Evolutionary conservation across 306 rosid species (phyloP), one percentile per base, ranked within the genome.

Genomic region (Delonix regia): DNA sequence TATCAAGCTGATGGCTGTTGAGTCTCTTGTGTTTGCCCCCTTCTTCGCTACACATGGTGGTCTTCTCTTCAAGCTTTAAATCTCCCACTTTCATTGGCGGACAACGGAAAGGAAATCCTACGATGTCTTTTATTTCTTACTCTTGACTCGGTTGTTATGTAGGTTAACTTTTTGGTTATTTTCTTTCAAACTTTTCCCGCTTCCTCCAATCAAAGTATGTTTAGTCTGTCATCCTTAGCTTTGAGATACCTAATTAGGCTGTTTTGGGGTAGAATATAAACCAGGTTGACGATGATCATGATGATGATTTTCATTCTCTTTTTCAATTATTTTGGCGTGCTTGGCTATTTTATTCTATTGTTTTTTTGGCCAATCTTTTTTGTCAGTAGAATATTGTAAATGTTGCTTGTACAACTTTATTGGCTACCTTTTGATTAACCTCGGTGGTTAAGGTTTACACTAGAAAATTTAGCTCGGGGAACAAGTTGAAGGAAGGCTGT

Each of bases 11-110:
- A 90, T 88, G 94, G 94, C 94, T 1, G 94, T 90, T 0, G 94
- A 90, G 81, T 90, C 92, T 0, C 94, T 90, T 2, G 94, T 90
- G 61, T 90, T 90, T 28, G 90, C 94, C 21, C 92, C 92, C 4
- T 90, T 90, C 89, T 90, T 90, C 11, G 94, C 94, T 16, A 88
- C 88, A 0, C 94, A 90, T 18, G 94, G 94, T 30, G 94, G 94
- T 38, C 53, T 90, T 75, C 89, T 90, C 30, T 90, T 90, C 72
- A 90, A 88, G 94, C 36, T 90, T 51, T 86, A 65, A 76, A 61
- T 24, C 33, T 11, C 13, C 69, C 9, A 21, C 41, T 30, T 30
- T 13, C n/a, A 34, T 8, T 30, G 44, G 69, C n/a, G 34, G 45
- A 33, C 15, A 18, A 27, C 16, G 21, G 44, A 28, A 27, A 25